Base-by-base conservation (phyloP, 2,329 filamentous ascomycete genomes). In the Trematosphaeria pertusa region DNA sequence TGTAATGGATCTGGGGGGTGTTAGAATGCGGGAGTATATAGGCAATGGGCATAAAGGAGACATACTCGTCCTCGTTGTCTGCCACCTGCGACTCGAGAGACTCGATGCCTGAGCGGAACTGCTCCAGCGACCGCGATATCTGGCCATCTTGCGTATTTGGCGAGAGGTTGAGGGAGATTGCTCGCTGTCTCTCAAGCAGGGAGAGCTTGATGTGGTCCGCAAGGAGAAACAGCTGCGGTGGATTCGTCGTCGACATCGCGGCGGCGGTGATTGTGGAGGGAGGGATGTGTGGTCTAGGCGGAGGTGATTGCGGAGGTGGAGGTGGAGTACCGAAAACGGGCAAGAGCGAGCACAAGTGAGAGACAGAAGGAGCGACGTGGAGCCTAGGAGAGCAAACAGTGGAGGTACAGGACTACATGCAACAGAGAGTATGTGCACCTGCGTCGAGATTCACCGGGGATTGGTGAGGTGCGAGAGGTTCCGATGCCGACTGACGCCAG, bases 141-240 rank as follows among this genome's bases (percentile, higher is more conserved):
- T 96, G 89, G 31, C 88, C 87, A 75, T 97, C 91, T 73, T 96
- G 90, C 15, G 87, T 85, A 67, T 88, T 88, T 39, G 84, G 84
- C 48, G 91, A 84, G 45, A 96, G 82, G 59, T 91, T 86, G 34
- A 96, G 81, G 11, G 86, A 88, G 62, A 90, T 85, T 37, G 92
- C 91, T 48, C 93, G 87, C 75, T 96, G 87, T 48, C 93, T 86
- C 77, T 97, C 94, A 19, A 97, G 85, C 12, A 99, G 82, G 11
- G 92, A 96, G 52, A 97, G 84, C 75, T 97, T 97, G 80, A 97
- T 89, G 74, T 97, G 93, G 76, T 99, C 94, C 65, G 92, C 91
- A 47, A 97, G 85, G 43, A 97, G 87, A 71, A 92, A 91, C 59
- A 97, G 87, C 73, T 97, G 92, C 11, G 81, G 80, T 38, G 83